Evolutionary conservation across 306 rosid species (phyloP).

Genomic region (Lablab purpureus): DNA sequence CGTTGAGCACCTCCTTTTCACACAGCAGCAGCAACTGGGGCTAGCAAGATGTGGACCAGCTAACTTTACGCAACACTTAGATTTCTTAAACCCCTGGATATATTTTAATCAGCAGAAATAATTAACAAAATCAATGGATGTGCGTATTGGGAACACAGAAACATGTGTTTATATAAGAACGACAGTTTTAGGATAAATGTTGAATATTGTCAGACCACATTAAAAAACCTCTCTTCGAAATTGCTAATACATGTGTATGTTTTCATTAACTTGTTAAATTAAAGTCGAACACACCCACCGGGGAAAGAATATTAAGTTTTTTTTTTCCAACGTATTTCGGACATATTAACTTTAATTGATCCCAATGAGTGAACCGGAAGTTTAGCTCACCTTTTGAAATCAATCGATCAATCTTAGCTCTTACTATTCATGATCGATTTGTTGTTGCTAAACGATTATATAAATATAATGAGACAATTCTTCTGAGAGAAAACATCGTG

Average conservation of each 20-base stretch:
- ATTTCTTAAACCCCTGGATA: conserved; percentile 1
- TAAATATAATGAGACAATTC: not conserved
- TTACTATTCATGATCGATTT: not conserved
- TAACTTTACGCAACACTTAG: conserved; percentile 33
- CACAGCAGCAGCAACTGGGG: not conserved
- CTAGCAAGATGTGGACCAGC: conserved; percentile 9
- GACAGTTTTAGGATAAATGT: not conserved
- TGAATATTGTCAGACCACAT: not conserved
- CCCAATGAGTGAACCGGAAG: not conserved
- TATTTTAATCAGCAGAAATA: not conserved
- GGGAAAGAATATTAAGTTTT: not conserved
- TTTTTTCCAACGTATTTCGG: not conserved
- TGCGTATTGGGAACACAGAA: not conserved
- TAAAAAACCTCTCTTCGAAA: not conserved
- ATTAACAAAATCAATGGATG: conserved; percentile 10
- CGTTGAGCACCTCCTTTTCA: conserved; percentile 1
- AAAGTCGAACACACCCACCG: not conserved
- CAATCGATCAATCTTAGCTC: not conserved
- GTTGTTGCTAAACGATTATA: conserved; percentile 3
- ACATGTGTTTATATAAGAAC: not conserved
- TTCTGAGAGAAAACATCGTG: conserved; percentile 4
- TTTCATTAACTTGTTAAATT: not conserved
- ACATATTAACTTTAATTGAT: not conserved
- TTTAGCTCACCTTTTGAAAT: not conserved
- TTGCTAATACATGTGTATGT: not conserved